Evolutionary conservation across 306 rosid species (phyloP).

Genomic region (Arachis hypogaea): DNA sequence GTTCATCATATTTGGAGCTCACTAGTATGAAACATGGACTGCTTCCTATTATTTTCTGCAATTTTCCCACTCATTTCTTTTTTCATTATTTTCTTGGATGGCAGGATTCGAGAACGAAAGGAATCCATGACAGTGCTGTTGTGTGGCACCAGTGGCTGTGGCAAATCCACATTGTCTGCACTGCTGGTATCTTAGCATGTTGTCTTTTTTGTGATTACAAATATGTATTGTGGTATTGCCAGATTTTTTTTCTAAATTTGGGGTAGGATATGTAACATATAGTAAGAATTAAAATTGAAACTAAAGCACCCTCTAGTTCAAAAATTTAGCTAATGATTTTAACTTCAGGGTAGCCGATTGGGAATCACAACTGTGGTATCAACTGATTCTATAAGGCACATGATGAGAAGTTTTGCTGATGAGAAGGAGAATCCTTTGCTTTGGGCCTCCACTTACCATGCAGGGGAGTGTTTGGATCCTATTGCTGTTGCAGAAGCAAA

Average conservation of each 20-base stretch:
- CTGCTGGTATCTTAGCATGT: conserved; percentile 68
- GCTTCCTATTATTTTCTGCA: conserved; percentile 4
- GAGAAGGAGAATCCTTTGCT: conserved; percentile 80
- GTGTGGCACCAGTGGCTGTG: conserved; percentile 96
- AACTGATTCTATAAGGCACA: conserved; percentile 83
- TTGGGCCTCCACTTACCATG: conserved; percentile 92
- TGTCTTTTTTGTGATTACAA: conserved; percentile 23
- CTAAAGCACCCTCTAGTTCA: not conserved
- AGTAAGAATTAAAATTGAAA: conserved; percentile 13
- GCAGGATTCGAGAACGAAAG: conserved; percentile 83
- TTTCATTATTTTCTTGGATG: conserved; percentile 7
- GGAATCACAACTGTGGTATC: conserved; percentile 87
- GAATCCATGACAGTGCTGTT: conserved; percentile 81
- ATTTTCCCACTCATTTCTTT: not conserved
- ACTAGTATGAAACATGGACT: conserved; percentile 8
- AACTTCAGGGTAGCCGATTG: conserved; percentile 74
- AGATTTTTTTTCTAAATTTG: conserved; percentile 30
- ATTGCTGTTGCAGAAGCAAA: conserved; percentile 81
- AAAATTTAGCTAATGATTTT: conserved; percentile 16
- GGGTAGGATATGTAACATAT: conserved; percentile 20
- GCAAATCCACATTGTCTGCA: conserved; percentile 88
- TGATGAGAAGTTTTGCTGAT: conserved; percentile 88
- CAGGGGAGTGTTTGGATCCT: conserved; percentile 86
- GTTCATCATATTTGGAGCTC: conserved; percentile 9
- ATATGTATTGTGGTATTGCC: conserved; percentile 21